These are phyloP conservation scores for Ogataea ganodermae DNA, from an alignment of 805 yeast species.

Conservation along the genomic window DNA sequence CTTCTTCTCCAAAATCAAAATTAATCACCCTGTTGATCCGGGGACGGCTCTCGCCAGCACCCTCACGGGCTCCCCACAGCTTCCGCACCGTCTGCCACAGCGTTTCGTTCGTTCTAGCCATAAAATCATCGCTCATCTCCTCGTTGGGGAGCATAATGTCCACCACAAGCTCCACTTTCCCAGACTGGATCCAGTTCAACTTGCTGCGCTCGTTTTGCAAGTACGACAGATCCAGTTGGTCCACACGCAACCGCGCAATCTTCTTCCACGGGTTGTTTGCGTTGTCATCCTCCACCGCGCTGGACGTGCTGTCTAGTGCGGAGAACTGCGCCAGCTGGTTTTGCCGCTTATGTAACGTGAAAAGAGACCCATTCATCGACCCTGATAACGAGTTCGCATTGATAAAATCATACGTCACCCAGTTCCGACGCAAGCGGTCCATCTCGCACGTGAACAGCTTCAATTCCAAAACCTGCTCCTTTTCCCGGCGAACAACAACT, in stretches of 20 bases:
- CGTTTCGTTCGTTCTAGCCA: constrained; percentile 11
- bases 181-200: constrained; percentile 73
- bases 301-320: constrained; percentile 24
- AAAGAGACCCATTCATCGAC: constrained; percentile 70
- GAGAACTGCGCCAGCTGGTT: constrained; percentile 50
- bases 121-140: constrained; percentile 30
- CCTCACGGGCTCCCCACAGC: background rate
- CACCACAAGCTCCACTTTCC: constrained; percentile 67
- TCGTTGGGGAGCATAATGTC: constrained; percentile 71
- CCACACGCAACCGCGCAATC: constrained; percentile 47
- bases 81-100: constrained; percentile 5
- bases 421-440: constrained; percentile 57
- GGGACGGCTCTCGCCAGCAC: constrained; percentile 1
- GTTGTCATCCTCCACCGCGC: constrained; percentile 28
- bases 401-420: constrained; percentile 65
- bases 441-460: constrained; percentile 67
- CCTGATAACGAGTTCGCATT: constrained; percentile 74
- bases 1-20: constrained; percentile 1
- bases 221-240: constrained; percentile 38
- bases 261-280: constrained; percentile 47
- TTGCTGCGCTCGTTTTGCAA: constrained; percentile 38
- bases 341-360: constrained; percentile 76
- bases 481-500: constrained; percentile 28
- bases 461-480: constrained; percentile 44
- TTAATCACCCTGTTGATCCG: constrained; percentile 14